Evolutionary conservation across 768 basidiomycete genomes (phyloP), one percentile per base, ranked within the genome.

Genomic region (Chlorophyllum brunneum): DNA sequence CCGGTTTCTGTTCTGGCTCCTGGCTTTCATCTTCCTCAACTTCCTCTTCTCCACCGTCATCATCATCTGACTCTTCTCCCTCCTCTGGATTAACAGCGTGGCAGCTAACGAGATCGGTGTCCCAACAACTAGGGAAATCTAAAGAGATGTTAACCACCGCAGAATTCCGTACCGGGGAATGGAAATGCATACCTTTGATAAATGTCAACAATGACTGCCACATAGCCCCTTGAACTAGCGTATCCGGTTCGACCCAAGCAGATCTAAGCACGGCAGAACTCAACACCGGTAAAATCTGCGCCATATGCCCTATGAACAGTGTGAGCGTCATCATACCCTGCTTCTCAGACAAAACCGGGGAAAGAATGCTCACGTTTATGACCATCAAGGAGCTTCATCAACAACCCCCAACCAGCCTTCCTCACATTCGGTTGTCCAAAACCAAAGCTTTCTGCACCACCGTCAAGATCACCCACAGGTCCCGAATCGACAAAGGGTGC

Each of bases 61-160:
- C 65, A 2, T 61, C 65, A 4, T 65, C n/a, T n/a, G n/a, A n/a
- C n/a, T n/a, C n/a, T n/a, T n/a, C n/a, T n/a, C n/a, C 65, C 5
- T 71, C 73, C 18, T 70, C 69, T 2, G 67, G 63, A 15, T 73
- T 69, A 11, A 63, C 63, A 4, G 63, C 64, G 16, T 44, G 36
- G 2, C 29, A 56, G 16, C 41, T 54, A 16, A 27, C 51, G 10
- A 49, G 36, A 27, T 79, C 79, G 9, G 83, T 50, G 5, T 70
- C 67, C 92, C 92, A 94, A 7, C 81, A 76, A n/a, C 70, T 66
- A 0, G 81, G 81, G 57, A 79, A 82, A 44, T 81, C 90, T 90
- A 56, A 26, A 44, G 16, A 18, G 2, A 38, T 20, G 4, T 37
- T 53, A 31, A 47, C 11, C 26, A 7, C 20, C 43, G 18, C 18